Base-by-base conservation (phyloP, 164 flowering plant genomes). In the Houttuynia cordata region DNA sequence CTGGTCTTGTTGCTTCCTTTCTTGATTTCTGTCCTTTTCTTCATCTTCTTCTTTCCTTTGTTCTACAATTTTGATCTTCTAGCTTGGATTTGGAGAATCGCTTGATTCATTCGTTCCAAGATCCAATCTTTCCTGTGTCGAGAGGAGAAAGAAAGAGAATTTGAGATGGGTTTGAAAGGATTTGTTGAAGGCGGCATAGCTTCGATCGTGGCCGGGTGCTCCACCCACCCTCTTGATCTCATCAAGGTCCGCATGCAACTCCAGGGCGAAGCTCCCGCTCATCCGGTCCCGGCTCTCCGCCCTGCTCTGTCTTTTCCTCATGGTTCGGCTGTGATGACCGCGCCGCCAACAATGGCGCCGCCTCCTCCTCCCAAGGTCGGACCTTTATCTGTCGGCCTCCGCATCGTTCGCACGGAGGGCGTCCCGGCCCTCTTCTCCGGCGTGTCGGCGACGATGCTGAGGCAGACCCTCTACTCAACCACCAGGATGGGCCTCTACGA, bases 401-500 rank as follows among this genome's bases (percentile, higher is more conserved):
- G 66, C 18, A 77, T 89, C 62, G 45, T 89, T 5, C 78, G 73
- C 53, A 75, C 76, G 13, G 87, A 89, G 56, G 96, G 96, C 1
- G 69, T 74, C 0, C 65, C 73, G 0, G 96, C 89, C 4, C 71
- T 89, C 4, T 86, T 73, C 70, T 81, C 87, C 56, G 96, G 93
- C 66, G 86, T 89, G 14, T 89, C 94, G 47, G 97, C 97, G 57
- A 89, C 93, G 56, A 77, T 89, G 12, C 91, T 89, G 71, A 82
- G 96, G 1, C 94, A 89, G 66, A 78, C 81, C 0, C 83, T 89
- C 10, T 89, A 89, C 68, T 86, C 96, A 30, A 86, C 96, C 12
- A 89, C 96, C 62, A 72, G 93, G 0, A 89, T 89, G 96, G 96
- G 96, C 0, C 75, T 89, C 5, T 89, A 89, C 78, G 94, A 89